Evolutionary conservation across 2,329 filamentous ascomycete genomes (phyloP).

Genomic region (Ophiostoma populinum): DNA sequence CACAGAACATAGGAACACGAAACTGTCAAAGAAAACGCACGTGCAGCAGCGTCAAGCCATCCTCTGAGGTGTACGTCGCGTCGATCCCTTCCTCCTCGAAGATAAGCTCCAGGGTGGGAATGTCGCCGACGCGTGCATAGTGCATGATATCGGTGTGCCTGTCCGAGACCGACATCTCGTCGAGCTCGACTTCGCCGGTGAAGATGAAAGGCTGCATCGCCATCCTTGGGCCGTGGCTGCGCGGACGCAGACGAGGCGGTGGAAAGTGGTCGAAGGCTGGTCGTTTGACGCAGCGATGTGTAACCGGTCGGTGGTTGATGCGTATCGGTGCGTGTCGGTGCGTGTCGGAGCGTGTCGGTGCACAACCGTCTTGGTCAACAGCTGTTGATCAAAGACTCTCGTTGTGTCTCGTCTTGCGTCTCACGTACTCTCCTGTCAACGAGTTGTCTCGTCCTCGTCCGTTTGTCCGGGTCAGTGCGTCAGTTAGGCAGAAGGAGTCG

Average conservation of each 20-base stretch:
- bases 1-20: not conserved
- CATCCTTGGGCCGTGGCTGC: constrained; percentile 37
- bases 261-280: not conserved
- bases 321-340: too few species aligned
- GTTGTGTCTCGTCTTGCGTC: too few species aligned
- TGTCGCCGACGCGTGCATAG: constrained; percentile 73
- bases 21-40: constrained; percentile 27
- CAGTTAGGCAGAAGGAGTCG: too few species aligned
- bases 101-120: constrained; percentile 71
- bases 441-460: too few species aligned
- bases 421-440: too few species aligned
- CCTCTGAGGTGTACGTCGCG: constrained; percentile 69
- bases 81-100: constrained; percentile 71
- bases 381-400: too few species aligned
- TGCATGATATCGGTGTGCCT: constrained; percentile 79
- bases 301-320: too few species aligned
- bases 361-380: too few species aligned
- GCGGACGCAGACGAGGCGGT: constrained; percentile 20
- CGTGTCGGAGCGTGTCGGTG: too few species aligned
- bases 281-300: not conserved
- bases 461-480: too few species aligned
- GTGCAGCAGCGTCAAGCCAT: constrained; percentile 91
- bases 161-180: constrained; percentile 19
- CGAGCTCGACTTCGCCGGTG: constrained; percentile 39
- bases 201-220: constrained; percentile 35